These are phyloP conservation scores for Pluteus cervinus DNA, from an alignment of 768 basidiomycete genomes.

Conservation along the genomic window DNA sequence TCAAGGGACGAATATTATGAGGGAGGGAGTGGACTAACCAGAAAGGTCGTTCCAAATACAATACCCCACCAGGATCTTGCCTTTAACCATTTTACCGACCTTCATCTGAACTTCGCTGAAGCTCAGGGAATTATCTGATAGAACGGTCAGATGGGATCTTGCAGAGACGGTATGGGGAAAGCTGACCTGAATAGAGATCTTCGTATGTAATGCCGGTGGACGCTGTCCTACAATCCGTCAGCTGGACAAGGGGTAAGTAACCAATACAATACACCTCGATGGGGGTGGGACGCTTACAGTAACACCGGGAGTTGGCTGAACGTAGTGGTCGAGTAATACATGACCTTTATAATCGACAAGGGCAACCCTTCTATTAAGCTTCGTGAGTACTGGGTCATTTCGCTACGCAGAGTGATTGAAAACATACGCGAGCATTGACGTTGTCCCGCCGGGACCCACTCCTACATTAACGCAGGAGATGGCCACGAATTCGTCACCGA, in stretches of 20 bases:
- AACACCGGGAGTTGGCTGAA: constrained; percentile 58
- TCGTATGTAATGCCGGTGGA: constrained; percentile 48
- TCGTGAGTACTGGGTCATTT: not conserved
- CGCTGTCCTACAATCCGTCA: constrained; percentile 68
- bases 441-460: constrained; percentile 75
- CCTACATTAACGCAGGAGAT: constrained; percentile 70
- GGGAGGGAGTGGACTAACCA: constrained; percentile 35
- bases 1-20: constrained; percentile 6
- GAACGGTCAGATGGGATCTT: constrained; percentile 2
- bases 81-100: constrained; percentile 60
- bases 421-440: constrained; percentile 76
- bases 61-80: constrained; percentile 72
- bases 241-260: constrained; percentile 25
- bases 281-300: no score
- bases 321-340: constrained; percentile 56
- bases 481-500: constrained; percentile 44
- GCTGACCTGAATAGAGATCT: constrained; percentile 34
- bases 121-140: constrained; percentile 39
- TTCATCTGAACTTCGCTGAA: constrained; percentile 64
- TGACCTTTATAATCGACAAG: constrained; percentile 55
- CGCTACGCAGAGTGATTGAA: constrained; percentile 2
- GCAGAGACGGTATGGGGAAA: constrained; percentile 3
- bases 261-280: no score
- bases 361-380: constrained; percentile 33
- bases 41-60: constrained; percentile 78